A percentile compares a stretch with the other conserved stretches of the same genome.
phyloP scores from a whole-genome alignment of 176 grass and related monocot species.

The Cenchrus americanus region DNA sequence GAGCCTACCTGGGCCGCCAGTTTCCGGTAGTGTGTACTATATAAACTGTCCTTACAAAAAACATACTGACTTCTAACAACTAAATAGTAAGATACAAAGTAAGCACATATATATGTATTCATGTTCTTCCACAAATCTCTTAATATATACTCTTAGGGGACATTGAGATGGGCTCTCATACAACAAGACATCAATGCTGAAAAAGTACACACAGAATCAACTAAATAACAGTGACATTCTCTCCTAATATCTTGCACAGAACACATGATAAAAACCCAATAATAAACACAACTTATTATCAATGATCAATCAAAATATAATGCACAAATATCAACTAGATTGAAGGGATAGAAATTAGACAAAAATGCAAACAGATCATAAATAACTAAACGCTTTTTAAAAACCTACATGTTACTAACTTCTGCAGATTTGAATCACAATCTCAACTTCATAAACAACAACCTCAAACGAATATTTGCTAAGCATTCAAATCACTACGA shows the following conservation, averaged over 20 bases:
- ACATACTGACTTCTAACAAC: neutral
- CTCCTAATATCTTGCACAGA: neutral
- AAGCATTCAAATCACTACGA: neutral
- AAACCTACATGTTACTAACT: neutral
- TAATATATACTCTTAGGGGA: neutral
- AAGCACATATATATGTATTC: neutral
- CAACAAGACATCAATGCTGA: neutral
- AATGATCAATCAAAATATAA: neutral
- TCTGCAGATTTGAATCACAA: neutral
- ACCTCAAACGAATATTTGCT: neutral
- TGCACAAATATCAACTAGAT: neutral
- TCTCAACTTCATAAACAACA: neutral
- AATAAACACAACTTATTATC: neutral
- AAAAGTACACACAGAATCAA: neutral
- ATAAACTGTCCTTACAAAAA: neutral
- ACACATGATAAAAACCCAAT: too few species aligned
- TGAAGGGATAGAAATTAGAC: neutral
- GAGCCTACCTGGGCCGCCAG: too few species aligned
- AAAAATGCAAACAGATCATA: neutral
- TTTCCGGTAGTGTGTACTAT: too few species aligned
- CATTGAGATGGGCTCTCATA: neutral
- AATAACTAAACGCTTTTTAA: neutral
- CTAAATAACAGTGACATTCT: neutral
- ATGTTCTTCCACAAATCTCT: neutral
- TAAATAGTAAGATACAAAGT: neutral